Evolutionary conservation across 2,329 filamentous ascomycete species (phyloP).

Genomic region (Neofusicoccum umdonicola): DNA sequence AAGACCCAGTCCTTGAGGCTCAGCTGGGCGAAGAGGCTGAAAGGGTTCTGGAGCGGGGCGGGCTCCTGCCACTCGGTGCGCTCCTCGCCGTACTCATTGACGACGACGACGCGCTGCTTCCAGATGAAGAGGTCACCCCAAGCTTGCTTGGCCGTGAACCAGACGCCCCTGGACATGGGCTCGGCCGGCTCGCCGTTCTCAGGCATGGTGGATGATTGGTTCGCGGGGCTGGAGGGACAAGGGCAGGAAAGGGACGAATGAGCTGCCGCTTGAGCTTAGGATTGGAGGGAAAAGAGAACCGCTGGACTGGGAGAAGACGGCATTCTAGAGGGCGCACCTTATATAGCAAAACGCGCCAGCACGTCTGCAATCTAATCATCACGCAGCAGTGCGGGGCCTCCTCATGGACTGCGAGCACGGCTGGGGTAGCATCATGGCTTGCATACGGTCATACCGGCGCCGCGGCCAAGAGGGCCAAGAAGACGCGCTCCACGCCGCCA

Average conservation of each 20-base stretch:
- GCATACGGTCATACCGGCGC: background rate
- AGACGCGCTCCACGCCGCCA: background rate
- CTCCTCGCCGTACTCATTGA: conserved; percentile 63
- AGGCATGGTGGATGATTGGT: background rate
- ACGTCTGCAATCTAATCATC: background rate
- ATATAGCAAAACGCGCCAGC: background rate
- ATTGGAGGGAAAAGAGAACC: background rate
- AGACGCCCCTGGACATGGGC: conserved; percentile 63
- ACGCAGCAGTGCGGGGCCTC: background rate
- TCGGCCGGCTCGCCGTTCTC: conserved; percentile 55
- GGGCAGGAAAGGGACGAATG: background rate
- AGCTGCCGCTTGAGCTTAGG: background rate
- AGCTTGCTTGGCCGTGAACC: conserved; percentile 64
- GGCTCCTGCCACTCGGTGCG: conserved; percentile 67
- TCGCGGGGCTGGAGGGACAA: background rate
- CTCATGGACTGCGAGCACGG: background rate
- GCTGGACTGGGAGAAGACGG: background rate
- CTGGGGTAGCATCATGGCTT: conserved; percentile 8
- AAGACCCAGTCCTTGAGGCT: conserved; percentile 69
- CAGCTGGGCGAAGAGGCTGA: conserved; percentile 66
- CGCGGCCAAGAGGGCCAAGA: conserved; percentile 15
- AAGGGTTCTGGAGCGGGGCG: conserved; percentile 66
- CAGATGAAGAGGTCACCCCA: conserved; percentile 66
- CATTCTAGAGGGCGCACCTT: background rate
- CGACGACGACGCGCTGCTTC: conserved; percentile 69